phyloP scores from a whole-genome alignment of 192 early-diverging fungal genomes.

The Entophlyctis luteolus region DNA sequence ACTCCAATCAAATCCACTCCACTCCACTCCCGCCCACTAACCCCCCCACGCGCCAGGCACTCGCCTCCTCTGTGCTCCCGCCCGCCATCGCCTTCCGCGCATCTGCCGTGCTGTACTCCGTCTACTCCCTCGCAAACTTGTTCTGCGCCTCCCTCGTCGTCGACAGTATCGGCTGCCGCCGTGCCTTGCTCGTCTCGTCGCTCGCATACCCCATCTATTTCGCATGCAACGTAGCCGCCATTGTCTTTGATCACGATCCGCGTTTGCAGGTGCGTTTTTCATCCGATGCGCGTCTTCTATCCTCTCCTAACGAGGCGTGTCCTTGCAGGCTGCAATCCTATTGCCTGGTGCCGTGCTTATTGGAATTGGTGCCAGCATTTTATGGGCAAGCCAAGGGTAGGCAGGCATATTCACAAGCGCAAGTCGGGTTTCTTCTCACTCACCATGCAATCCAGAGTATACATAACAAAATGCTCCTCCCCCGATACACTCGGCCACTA shows the following conservation, averaged over 20 bases:
- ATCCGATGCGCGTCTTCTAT: background rate
- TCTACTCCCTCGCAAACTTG: conserved; percentile 15
- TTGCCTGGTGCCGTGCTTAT: conserved; percentile 11
- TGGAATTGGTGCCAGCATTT: conserved; percentile 12
- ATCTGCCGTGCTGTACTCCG: conserved; percentile 4
- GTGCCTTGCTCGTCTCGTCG: conserved; percentile 2
- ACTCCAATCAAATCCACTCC: too few species aligned
- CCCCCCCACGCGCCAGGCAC: background rate
- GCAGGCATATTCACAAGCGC: background rate
- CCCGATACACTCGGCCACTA: background rate
- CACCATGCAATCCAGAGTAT: background rate
- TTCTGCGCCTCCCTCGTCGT: conserved; percentile 16
- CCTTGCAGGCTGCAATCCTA: conserved; percentile 3
- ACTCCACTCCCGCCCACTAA: too few species aligned
- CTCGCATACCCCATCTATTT: conserved; percentile 1
- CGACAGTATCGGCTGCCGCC: conserved; percentile 15
- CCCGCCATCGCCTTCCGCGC: background rate
- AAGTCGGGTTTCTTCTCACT: background rate
- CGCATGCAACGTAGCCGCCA: background rate
- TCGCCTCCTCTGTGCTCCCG: conserved; percentile 19
- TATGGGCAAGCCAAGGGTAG: conserved; percentile 13
- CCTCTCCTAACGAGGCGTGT: conserved; percentile 2
- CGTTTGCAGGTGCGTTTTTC: background rate
- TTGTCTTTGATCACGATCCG: background rate
- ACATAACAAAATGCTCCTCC: background rate